A percentile compares a stretch with the other conserved stretches of the same genome.
phyloP scores from a whole-genome alignment of 2,329 filamentous ascomycete species.

The Fusarium palustre region DNA sequence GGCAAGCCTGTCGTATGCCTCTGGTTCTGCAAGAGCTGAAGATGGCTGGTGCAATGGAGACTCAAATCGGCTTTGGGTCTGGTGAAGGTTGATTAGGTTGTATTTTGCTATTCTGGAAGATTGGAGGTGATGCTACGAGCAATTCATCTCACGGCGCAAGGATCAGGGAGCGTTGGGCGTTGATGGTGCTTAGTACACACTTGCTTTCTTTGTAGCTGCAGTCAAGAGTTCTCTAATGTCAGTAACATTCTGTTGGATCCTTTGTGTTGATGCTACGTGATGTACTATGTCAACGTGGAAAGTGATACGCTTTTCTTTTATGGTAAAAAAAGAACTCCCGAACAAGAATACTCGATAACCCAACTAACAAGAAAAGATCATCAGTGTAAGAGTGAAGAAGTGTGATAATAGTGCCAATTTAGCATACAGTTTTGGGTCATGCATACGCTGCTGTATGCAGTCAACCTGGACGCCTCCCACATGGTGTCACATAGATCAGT shows the following conservation, averaged over 20 bases:
- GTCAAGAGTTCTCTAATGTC: neutral
- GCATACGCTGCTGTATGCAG: neutral
- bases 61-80: neutral
- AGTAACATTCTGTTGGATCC: neutral
- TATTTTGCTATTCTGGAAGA: neutral
- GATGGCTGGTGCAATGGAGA: too few relatives aligned
- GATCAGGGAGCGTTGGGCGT: neutral
- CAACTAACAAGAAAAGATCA: too few relatives aligned
- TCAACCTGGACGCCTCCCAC: neutral
- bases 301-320: neutral
- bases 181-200: neutral
- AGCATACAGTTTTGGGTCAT: neutral
- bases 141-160: neutral
- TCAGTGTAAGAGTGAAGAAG: accelerated
- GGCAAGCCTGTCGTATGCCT: conserved; percentile 69
- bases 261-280: neutral
- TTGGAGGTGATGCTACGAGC: neutral
- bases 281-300: too few relatives aligned
- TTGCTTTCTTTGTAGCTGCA: neutral
- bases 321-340: neutral
- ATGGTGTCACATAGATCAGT: neutral
- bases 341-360: neutral
- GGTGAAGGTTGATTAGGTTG: neutral
- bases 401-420: too few relatives aligned
- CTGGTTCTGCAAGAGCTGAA: conserved; percentile 67